Evolutionary conservation across 805 yeast species (phyloP), one percentile per base, ranked within the genome.

Genomic region (Starmera dryadoides): DNA sequence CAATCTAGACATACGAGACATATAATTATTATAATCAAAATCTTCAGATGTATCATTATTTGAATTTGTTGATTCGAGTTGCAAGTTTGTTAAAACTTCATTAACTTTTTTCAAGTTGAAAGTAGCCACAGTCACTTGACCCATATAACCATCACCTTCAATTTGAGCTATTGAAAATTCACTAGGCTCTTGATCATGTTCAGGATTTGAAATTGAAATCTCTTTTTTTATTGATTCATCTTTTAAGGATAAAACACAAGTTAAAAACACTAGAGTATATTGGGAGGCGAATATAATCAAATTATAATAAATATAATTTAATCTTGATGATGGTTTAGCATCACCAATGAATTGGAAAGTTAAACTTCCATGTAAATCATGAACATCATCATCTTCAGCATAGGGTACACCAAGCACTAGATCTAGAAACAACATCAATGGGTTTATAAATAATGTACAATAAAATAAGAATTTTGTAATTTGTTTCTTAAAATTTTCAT

Each of bases 301-400:
- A 47, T 71, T 70, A 38, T 60, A 38, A 15, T 51, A 34, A 7
- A 68, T 6, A 28, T 40, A 63, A 19, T 37, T 42, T 47, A 22
- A 36, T 29, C 42, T 53, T 37, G 52, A 53, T 41, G 19, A 28
- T 9, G 62, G 69, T 26, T 56, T 50, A 23, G 46, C 44, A 41
- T 75, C 79, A 0, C 81, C 81, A 18, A 74, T 66, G 16, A 73
- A 46, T 43, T 71, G 73, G 20, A 73, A 36, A 3, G 65, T 48
- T 16, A 66, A 41, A n/a, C 61, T 49, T 1, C 76, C 75, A 44
- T 64, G 56, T 2, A 54, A 52, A 29, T 56, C 56, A 1, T 56
- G 54, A 4, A 45, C 42, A 6, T 47, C 50, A 23, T 34, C 33
- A 9, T 40, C 36, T 1, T 52, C 51, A 18, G 49, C 48, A 21